Percentiles rank a stretch among this genome's conserved stretches.
These are phyloP conservation scores for Prunus mongolica DNA, from an alignment of 306 rosid genomes.

Conservation along the genomic window DNA sequence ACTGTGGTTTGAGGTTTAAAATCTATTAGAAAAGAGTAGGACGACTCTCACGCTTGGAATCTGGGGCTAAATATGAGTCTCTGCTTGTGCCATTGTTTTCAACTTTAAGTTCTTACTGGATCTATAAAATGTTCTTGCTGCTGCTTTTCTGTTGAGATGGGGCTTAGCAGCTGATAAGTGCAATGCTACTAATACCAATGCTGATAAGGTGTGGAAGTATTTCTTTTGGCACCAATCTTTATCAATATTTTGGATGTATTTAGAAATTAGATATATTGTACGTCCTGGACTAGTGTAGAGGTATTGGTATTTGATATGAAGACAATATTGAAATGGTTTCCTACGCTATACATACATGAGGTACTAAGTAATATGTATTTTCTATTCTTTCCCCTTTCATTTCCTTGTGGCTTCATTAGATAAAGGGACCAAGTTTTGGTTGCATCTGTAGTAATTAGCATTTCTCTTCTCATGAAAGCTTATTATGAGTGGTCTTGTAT, in stretches of 20 bases:
- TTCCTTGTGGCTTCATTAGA: neutral
- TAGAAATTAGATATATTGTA: neutral
- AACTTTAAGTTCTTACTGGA: no score
- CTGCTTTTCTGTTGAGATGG: constrained; percentile 60
- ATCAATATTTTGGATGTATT: neutral
- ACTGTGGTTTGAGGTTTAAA: neutral
- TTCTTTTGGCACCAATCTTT: neutral
- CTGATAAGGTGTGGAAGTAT: constrained; percentile 52
- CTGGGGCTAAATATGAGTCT: no score
- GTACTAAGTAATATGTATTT: no score
- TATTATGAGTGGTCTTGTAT: no score
- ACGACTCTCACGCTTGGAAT: no score
- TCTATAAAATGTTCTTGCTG: constrained; percentile 32
- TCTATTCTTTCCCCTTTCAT: neutral
- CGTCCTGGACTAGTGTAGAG: neutral
- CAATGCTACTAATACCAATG: constrained; percentile 81
- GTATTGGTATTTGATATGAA: neutral
- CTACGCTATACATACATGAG: no score
- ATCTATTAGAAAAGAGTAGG: neutral
- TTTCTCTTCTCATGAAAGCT: no score
- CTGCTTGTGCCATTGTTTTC: no score
- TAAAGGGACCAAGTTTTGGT: neutral
- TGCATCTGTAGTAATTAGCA: neutral
- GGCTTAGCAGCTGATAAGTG: constrained; percentile 90
- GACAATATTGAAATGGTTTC: neutral